These are phyloP conservation scores for Phlegmacium glaucopus DNA, from an alignment of 768 basidiomycete genomes.

Conservation along the genomic window DNA sequence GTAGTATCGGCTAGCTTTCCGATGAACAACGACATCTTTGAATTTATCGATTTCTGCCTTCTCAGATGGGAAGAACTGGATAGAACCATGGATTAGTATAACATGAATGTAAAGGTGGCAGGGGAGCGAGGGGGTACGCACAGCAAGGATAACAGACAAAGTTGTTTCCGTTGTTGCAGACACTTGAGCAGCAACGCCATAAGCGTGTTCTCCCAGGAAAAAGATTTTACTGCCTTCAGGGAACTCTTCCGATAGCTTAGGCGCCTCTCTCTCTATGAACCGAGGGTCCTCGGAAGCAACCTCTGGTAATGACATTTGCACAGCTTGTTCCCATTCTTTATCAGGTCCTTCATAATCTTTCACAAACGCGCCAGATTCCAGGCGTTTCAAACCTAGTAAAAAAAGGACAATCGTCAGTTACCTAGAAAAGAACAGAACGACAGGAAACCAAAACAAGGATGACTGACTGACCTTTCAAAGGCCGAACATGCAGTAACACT, in stretches of 20 bases:
- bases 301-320: conserved; percentile 80
- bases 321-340: conserved; percentile 81
- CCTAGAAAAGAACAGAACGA: no score
- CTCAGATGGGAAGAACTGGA: conserved; percentile 87
- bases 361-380: conserved; percentile 87
- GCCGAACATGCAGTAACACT: conserved; percentile 81
- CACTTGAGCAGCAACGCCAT: conserved; percentile 94
- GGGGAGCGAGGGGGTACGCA: conserved; percentile 32
- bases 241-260: conserved; percentile 84
- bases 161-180: conserved; percentile 62
- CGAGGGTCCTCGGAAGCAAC: conserved; percentile 89
- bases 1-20: conserved; percentile 55
- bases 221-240: conserved; percentile 89
- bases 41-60: conserved; percentile 76
- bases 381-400: conserved; percentile 82
- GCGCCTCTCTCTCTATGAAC: conserved; percentile 76
- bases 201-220: conserved; percentile 93
- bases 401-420: not conserved
- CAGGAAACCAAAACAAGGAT: no score
- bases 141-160: conserved; percentile 85
- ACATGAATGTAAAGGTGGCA: not conserved
- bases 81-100: no score
- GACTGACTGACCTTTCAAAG: conserved; percentile 78
- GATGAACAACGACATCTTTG: conserved; percentile 59
- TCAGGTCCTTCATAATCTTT: conserved; percentile 89